A percentile compares a stretch with the other conserved stretches of the same genome.
These are phyloP conservation scores for Fusarium sacchari DNA, from an alignment of 2,329 filamentous ascomycete genomes.

Conservation along the genomic window DNA sequence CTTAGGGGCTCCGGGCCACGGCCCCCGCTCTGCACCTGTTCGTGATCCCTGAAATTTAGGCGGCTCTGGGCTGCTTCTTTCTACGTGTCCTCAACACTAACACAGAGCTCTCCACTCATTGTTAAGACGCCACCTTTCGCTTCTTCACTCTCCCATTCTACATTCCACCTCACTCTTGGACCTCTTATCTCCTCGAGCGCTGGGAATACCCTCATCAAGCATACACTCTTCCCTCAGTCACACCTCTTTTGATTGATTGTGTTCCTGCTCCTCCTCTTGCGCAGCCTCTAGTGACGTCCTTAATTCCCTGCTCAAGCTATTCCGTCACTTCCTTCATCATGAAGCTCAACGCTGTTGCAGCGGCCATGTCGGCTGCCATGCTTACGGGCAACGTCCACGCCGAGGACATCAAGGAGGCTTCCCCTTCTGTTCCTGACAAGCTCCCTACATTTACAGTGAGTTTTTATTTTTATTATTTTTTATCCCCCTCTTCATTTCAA, in stretches of 20 bases:
- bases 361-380: constrained; percentile 78
- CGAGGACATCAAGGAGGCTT: constrained; percentile 63
- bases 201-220: constrained; percentile 34
- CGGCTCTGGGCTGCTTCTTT: constrained; percentile 42
- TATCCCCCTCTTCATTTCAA: background rate
- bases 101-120: constrained; percentile 42
- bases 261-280: constrained; percentile 11
- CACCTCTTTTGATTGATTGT: constrained; percentile 13
- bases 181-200: constrained; percentile 43
- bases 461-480: constrained; percentile 44
- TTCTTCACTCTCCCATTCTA: constrained; percentile 34
- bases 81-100: constrained; percentile 51
- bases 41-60: constrained; percentile 43
- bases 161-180: constrained; percentile 46
- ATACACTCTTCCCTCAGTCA: background rate
- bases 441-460: constrained; percentile 90
- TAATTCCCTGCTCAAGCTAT: constrained; percentile 24
- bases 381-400: constrained; percentile 76
- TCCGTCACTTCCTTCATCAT: constrained; percentile 71
- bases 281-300: constrained; percentile 39
- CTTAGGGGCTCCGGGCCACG: constrained; percentile 32
- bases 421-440: constrained; percentile 65
- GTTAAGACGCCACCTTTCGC: constrained; percentile 43
- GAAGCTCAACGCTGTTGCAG: constrained; percentile 85
- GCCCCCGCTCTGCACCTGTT: constrained; percentile 34